Evolutionary conservation across 441 rosid genomes (phyloP).

Genomic region (Erodium texanum): DNA sequence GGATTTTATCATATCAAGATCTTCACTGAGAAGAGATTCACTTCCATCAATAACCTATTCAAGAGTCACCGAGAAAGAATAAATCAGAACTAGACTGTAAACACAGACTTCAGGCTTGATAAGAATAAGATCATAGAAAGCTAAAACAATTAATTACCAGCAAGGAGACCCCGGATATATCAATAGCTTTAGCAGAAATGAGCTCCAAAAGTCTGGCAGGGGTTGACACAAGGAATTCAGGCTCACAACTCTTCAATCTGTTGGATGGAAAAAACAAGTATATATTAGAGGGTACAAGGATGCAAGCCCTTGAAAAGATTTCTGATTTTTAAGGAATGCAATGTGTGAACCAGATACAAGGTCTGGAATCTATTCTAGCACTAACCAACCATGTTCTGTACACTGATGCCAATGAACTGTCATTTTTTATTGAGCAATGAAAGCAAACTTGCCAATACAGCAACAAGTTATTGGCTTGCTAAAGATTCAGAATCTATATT

Average conservation of each 20-base stretch:
- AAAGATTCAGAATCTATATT: constrained; percentile 6
- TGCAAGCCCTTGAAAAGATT: too few species aligned
- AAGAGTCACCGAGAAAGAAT: constrained; percentile 14
- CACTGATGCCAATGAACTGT: not conserved
- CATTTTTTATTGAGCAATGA: not conserved
- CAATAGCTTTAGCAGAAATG: constrained; percentile 52
- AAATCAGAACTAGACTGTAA: constrained; percentile 4
- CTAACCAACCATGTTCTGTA: not conserved
- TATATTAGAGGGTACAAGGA: constrained; percentile 8
- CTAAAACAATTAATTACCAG: constrained; percentile 36
- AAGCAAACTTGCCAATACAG: not conserved
- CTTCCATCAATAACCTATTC: constrained; percentile 65
- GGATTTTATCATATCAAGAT: constrained; percentile 39
- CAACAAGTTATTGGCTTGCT: not conserved
- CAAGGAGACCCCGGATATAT: constrained; percentile 59
- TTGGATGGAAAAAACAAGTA: constrained; percentile 8
- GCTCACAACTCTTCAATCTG: constrained; percentile 74
- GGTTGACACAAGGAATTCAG: constrained; percentile 77
- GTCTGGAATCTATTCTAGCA: not conserved
- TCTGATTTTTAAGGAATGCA: not conserved
- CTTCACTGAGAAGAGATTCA: constrained; percentile 32
- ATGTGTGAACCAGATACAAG: not conserved
- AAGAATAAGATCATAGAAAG: not conserved
- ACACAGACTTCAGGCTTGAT: too few species aligned
- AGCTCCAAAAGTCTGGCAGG: constrained; percentile 87